Base-by-base conservation (phyloP, 768 basidiomycete genomes). In the Mycena capillaripes region DNA sequence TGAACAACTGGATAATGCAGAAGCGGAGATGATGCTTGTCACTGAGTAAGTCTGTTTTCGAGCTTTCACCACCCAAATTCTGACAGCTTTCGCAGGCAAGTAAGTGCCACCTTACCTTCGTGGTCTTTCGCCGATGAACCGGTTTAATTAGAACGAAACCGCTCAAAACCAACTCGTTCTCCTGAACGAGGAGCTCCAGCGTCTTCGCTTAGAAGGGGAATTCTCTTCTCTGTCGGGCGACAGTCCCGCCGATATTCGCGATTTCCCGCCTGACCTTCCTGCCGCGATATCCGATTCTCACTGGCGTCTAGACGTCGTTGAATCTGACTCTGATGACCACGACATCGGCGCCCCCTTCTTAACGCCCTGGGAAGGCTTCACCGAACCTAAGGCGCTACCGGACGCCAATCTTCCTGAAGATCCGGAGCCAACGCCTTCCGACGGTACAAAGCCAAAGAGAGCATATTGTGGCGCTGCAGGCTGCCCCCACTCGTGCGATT, bases 401-500 rank as follows among this genome's bases (percentile, higher is more conserved):
- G 73, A 71, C 29, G 36, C 44, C 57, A 56, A 75, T 44, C 66
- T 64, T 53, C 59, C 66, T 48, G 66, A 64, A 56, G 66, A 67
- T 53, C 57, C 66, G 65, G 34, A 57, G n/a, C 46, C 66, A n/a
- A 3, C 48, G 50, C 57, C 48, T 14, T 17, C 11, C 3, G 27
- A 65, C 34, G 34, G 12, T 27, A 5, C 48, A 19, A 36, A 14
- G 48, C 57, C 69, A 5, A 65, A 57, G 17, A 25, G 61, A 46
- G 62, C 25, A 19, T 69, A 66, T 10, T 77, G 75, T 53, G 76
- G 76, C 34, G 75, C 73, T 27, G 78, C 74, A 16, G 73, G 74
- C 57, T 77, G 75, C 67, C 78, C 78, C n/a, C 68, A 72, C 52
- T 72, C 75, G 25, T 77, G 75, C 38, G 63, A 72, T 14, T 76